These are phyloP conservation scores for Pterocarpus santalinus DNA, from an alignment of 306 rosid genomes.

Conservation along the genomic window DNA sequence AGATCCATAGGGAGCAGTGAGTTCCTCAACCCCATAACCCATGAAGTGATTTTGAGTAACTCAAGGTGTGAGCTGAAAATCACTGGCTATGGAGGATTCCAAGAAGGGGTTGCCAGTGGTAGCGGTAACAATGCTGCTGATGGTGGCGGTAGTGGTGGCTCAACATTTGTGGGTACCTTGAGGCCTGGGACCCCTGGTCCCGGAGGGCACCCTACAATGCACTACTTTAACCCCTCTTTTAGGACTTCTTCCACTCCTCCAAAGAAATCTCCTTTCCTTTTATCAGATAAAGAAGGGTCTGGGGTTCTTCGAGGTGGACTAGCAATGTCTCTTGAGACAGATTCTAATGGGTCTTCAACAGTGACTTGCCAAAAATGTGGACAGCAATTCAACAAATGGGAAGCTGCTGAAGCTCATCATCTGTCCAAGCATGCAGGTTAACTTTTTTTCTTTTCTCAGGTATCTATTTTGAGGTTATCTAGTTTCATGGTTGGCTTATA, in stretches of 20 bases:
- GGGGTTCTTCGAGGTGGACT: conserved; percentile 53
- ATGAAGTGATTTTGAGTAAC: conserved; percentile 86
- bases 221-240: conserved; percentile 70
- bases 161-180: conserved; percentile 74
- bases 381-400: conserved; percentile 83
- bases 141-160: conserved; percentile 38
- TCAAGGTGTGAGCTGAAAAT: conserved; percentile 92
- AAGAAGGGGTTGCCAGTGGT: conserved; percentile 57
- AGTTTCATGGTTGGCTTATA: neutral
- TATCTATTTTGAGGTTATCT: conserved; percentile 18
- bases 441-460: neutral
- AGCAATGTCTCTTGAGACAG: conserved; percentile 62
- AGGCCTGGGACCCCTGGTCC: conserved; percentile 94
- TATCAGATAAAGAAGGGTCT: conserved; percentile 64
- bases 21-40: conserved; percentile 89
- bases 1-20: conserved; percentile 95
- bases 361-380: conserved; percentile 90
- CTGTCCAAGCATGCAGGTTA: conserved; percentile 95
- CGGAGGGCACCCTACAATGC: conserved; percentile 79
- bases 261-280: conserved; percentile 67
- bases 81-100: conserved; percentile 75
- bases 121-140: conserved; percentile 5
- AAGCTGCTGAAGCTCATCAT: conserved; percentile 91
- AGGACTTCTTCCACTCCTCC: conserved; percentile 69
- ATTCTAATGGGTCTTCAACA: conserved; percentile 62